These are phyloP conservation scores for Lipomyces spencermartinsiae DNA, from an alignment of 805 yeast species.

Conservation along the genomic window DNA sequence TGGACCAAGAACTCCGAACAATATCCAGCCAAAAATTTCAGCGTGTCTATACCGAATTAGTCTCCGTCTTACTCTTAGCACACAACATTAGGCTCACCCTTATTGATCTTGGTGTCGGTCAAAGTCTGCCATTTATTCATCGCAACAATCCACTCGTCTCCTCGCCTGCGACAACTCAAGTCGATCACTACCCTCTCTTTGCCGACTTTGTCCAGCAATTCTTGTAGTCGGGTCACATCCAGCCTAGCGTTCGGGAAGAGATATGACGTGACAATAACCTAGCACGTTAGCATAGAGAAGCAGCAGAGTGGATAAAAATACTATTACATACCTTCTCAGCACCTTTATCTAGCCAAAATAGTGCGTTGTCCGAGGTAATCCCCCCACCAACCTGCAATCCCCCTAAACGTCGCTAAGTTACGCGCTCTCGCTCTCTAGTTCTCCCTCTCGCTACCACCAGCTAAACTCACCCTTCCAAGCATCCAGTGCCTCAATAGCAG, in stretches of 20 bases:
- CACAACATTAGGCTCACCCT: conserved; percentile 26
- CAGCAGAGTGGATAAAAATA: neutral
- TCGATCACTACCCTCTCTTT: conserved; percentile 77
- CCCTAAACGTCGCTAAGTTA: conserved; percentile 28
- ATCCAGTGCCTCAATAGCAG: conserved; percentile 75
- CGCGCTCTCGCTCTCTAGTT: neutral
- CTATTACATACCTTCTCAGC: conserved; percentile 64
- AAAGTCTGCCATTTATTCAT: conserved; percentile 97
- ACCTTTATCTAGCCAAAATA: conserved; percentile 73
- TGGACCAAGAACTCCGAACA: conserved; percentile 91
- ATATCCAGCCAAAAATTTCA: conserved; percentile 61
- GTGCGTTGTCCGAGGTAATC: conserved; percentile 74
- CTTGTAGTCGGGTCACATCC: conserved; percentile 57
- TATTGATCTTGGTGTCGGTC: conserved; percentile 66
- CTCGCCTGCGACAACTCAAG: conserved; percentile 49
- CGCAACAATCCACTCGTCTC: conserved; percentile 84
- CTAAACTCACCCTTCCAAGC: conserved; percentile 64
- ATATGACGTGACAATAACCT: conserved; percentile 89
- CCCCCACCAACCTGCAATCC: conserved; percentile 93
- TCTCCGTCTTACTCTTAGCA: neutral
- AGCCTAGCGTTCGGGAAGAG: conserved; percentile 72
- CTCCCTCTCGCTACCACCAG: neutral
- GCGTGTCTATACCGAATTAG: conserved; percentile 49
- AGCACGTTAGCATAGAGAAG: neutral
- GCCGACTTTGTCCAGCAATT: conserved; percentile 64